Base-by-base conservation (phyloP, 1,284 basidiomycete species). In the Moniliella sp. region DNA sequence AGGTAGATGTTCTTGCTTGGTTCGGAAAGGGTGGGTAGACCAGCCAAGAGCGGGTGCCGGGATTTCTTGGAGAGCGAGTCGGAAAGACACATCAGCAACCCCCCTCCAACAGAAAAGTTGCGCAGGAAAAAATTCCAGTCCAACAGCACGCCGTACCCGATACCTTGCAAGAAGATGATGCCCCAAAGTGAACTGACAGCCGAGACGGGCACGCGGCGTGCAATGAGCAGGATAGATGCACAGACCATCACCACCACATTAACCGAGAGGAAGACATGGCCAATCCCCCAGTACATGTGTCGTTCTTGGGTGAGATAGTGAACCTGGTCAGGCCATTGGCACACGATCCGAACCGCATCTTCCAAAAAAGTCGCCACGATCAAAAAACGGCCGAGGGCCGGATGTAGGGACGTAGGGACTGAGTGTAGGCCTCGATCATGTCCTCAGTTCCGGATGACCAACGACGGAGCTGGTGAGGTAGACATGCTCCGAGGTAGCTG, bases 91-190 rank as follows among this genome's bases (percentile, higher is more conserved):
- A 99, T 97, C 57, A 88, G 73, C 28, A 88, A 70, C 29, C 82
- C 82, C 38, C 82, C 82, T 37, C 86, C 76, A 51, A 88, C 82
- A 40, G 75, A 78, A 28, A 88, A 67, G 64, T 88, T 88, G 60
- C 82, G 78, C 28, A 97, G 76, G 81, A 99, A 99, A 71, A 99
- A 99, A 66, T 82, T 94, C 57, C 94, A 69, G 69, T 97, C 91
- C 61, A 86, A 88, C 49, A 88, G 82, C 53, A 88, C 75, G 16
- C 82, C 82, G 60, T 88, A 88, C 43, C 82, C 82, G 46, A 88
- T 75, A 2, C 62, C 91, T 65, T 99, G 91, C 35, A 86, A 73
- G 48, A 97, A 65, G 33, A 99, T 86, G 25, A 97, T 88, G 36
- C 67, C 69, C 32, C 97, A 70, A 31, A 97, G 76, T 41, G 82